Evolutionary conservation across 2,329 filamentous ascomycete genomes (phyloP).

Genomic region (Hymenoscyphus linearis): DNA sequence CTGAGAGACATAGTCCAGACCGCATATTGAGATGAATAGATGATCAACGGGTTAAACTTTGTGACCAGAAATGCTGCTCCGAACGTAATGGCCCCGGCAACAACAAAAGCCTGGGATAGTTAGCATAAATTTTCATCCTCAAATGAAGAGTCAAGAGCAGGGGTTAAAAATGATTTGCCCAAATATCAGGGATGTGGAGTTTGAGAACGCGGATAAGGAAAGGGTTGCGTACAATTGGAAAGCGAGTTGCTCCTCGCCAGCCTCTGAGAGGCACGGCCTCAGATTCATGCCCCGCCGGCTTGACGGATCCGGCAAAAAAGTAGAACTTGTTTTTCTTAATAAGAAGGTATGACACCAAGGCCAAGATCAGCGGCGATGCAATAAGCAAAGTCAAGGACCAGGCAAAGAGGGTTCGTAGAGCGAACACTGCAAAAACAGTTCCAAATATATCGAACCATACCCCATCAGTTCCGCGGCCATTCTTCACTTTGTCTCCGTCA

Average conservation of each 20-base stretch:
- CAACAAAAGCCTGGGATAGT: constrained; percentile 44
- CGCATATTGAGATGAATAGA: constrained; percentile 84
- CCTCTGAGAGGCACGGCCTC: constrained; percentile 64
- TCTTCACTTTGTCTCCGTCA: constrained; percentile 56
- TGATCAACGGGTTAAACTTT: constrained; percentile 82
- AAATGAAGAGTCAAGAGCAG: no score
- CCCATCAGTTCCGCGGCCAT: constrained; percentile 60
- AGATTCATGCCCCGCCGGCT: constrained; percentile 53
- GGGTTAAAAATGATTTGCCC: no score
- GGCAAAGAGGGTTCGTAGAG: constrained; percentile 78
- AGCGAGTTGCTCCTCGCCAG: constrained; percentile 77
- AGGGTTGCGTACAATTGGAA: constrained; percentile 51
- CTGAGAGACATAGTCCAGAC: constrained; percentile 86
- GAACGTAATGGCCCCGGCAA: constrained; percentile 64
- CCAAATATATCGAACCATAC: constrained; percentile 97
- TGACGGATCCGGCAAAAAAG: constrained; percentile 62
- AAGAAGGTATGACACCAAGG: constrained; percentile 64
- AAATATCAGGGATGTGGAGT: no score
- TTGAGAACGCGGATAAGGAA: no score
- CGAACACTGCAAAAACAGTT: constrained; percentile 69
- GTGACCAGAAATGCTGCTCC: constrained; percentile 69
- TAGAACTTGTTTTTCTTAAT: constrained; percentile 78
- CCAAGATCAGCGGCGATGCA: constrained; percentile 67
- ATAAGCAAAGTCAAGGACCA: constrained; percentile 80
- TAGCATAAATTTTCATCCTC: no score